A percentile compares a stretch with the other conserved stretches of the same genome.
Evolutionary conservation across 148 eudicot species (phyloP).

Genomic region (Persicaria tinctoria): DNA sequence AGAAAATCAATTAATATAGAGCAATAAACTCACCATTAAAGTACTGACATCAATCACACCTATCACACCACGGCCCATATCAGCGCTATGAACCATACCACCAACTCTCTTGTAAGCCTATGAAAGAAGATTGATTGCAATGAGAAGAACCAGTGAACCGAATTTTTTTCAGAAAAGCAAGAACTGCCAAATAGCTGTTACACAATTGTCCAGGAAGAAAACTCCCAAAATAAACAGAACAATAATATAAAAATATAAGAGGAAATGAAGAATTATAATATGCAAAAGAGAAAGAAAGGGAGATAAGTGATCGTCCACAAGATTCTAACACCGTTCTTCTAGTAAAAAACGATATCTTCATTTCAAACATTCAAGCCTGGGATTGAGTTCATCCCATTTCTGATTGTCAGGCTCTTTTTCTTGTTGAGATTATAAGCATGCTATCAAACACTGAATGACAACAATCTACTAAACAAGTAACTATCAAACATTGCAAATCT

Average conservation of each 20-base stretch:
- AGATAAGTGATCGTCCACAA: background rate
- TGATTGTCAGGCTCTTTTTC: background rate
- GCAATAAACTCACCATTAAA: conserved; percentile 42
- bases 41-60: conserved; percentile 67
- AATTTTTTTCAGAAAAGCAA: background rate
- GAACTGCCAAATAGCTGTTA: background rate
- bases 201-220: background rate
- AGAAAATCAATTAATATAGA: background rate
- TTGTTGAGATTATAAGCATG: background rate
- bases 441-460: background rate
- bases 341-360: background rate
- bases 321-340: background rate
- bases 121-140: conserved; percentile 4
- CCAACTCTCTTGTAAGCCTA: conserved; percentile 89
- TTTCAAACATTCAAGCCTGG: background rate
- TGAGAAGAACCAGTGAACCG: background rate
- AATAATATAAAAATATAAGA: background rate
- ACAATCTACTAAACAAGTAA: background rate
- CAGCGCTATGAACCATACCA: conserved; percentile 69
- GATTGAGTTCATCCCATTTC: background rate
- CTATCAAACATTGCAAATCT: background rate
- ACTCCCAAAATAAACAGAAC: background rate
- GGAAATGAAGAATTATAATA: background rate
- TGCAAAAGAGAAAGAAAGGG: background rate
- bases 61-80: conserved; percentile 65